Evolutionary conservation across 1,284 basidiomycete species (phyloP).

Genomic region (Grifola frondosa): DNA sequence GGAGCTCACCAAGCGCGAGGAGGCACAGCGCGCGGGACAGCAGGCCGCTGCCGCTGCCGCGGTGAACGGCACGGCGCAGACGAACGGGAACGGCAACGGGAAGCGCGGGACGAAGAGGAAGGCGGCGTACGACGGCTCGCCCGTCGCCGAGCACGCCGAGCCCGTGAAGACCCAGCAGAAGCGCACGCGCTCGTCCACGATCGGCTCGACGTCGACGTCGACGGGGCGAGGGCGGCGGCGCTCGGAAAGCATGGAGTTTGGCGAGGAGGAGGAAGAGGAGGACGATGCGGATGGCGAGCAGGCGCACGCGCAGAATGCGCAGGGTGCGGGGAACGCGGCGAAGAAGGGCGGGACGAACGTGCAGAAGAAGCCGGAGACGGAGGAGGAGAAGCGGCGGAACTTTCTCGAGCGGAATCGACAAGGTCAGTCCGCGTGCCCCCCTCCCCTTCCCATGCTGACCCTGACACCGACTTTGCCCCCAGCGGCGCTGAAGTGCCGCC

Average conservation of each 20-base stretch:
- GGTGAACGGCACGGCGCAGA: slow-evolving; percentile 31
- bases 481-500: slow-evolving; percentile 98
- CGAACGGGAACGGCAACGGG: slow-evolving; percentile 28
- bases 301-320: slow-evolving; percentile 32
- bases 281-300: slow-evolving; percentile 44
- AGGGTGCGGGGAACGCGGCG: slow-evolving; percentile 21
- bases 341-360: slow-evolving; percentile 29
- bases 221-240: slow-evolving; percentile 22
- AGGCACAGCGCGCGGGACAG: slow-evolving; percentile 48
- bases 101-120: slow-evolving; percentile 71
- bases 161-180: slow-evolving; percentile 37
- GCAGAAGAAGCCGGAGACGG: slow-evolving; percentile 82
- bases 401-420: slow-evolving; percentile 94
- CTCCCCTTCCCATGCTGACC: slow-evolving; percentile 3
- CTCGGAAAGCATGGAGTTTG: slow-evolving; percentile 34
- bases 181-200: slow-evolving; percentile 44
- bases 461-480: slow-evolving; percentile 3
- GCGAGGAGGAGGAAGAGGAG: slow-evolving; percentile 52
- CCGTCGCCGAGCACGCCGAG: slow-evolving; percentile 34
- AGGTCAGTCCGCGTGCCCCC: slow-evolving; percentile 49
- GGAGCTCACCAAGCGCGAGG: slow-evolving; percentile 93
- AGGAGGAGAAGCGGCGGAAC: slow-evolving; percentile 93
- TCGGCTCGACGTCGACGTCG: slow-evolving; percentile 16
- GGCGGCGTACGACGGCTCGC: slow-evolving; percentile 44
- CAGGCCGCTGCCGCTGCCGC: slow-evolving; percentile 43